phyloP scores from a whole-genome alignment of 225 moss, liverwort and hornwort genomes.

The Takakia lepidozioides region DNA sequence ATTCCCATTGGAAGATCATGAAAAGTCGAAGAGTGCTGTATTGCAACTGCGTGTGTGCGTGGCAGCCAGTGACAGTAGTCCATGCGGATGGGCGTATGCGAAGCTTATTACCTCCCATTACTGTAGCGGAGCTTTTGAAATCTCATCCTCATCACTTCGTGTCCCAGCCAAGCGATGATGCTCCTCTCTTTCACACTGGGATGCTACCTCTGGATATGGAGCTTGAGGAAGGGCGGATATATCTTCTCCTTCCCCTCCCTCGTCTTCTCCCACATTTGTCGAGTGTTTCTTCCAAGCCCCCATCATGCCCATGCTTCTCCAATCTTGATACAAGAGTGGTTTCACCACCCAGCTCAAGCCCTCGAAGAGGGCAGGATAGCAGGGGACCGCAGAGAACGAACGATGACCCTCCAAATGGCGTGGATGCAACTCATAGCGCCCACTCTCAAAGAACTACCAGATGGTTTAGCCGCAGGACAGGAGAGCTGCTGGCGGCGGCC shows the following conservation, averaged over 20 bases:
- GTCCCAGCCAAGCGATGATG: conserved; percentile 51
- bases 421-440: neutral
- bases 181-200: conserved; percentile 49
- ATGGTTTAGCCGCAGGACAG: conserved; percentile 15
- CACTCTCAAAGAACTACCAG: conserved; percentile 4
- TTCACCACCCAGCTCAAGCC: conserved; percentile 4
- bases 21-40: conserved; percentile 12
- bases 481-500: conserved; percentile 15
- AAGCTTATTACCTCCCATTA: conserved; percentile 35
- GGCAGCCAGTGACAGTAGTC: conserved; percentile 61
- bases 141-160: conserved; percentile 79
- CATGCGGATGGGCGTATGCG: conserved; percentile 73
- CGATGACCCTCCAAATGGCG: conserved; percentile 6
- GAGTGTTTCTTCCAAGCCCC: conserved; percentile 15
- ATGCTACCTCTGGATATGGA: conserved; percentile 70
- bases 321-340: conserved; percentile 1
- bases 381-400: neutral
- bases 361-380: conserved; percentile 2
- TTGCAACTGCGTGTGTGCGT: conserved; percentile 37
- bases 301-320: conserved; percentile 56
- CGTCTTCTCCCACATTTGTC: conserved; percentile 64
- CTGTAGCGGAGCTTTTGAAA: conserved; percentile 53
- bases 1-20: neutral
- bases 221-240: conserved; percentile 63
- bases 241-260: conserved; percentile 77